Conservation (phyloP, 2,329 filamentous ascomycete genomes). For the Coleophoma crateriformis region DNA sequence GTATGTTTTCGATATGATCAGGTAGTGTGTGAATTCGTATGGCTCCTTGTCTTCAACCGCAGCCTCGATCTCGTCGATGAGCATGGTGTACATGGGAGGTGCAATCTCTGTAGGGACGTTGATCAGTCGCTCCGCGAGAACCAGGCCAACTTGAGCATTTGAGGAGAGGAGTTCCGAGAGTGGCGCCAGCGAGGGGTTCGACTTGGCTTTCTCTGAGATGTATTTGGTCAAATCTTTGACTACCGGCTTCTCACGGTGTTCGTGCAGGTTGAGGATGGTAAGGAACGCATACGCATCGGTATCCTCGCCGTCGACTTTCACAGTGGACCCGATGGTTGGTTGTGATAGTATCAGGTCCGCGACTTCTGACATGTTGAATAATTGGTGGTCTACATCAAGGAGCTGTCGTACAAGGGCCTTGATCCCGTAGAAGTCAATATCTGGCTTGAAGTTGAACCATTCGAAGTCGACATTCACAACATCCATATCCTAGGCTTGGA, state of each 20-base stretch:
- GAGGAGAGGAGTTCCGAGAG: conserved; percentile 53
- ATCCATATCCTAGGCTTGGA: conserved; percentile 65
- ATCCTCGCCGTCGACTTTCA: conserved; percentile 95
- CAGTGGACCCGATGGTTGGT: conserved; percentile 82
- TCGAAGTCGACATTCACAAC: conserved; percentile 96
- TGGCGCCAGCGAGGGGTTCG: conserved; percentile 47
- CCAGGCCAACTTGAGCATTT: conserved; percentile 66
- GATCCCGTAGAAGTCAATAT: conserved; percentile 90
- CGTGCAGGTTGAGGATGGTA: conserved; percentile 76
- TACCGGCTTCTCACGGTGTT: conserved; percentile 70
- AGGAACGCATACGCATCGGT: conserved; percentile 90
- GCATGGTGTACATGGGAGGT: conserved; percentile 91
- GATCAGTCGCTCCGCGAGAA: conserved; percentile 89
- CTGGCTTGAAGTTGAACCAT: conserved; percentile 92
- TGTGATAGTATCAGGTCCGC: conserved; percentile 84
- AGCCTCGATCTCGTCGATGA: conserved; percentile 83
- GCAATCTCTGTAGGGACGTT: conserved; percentile 94
- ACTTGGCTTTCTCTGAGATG: conserved; percentile 48
- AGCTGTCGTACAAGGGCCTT: conserved; percentile 88
- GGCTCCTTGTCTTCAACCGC: conserved; percentile 88
- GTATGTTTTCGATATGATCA: conserved; percentile 90
- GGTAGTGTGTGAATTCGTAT: conserved; percentile 88
- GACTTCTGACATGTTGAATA: conserved; percentile 84
- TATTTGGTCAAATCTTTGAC: conserved; percentile 70
- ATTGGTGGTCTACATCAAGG: conserved; percentile 78